Evolutionary conservation across 139 green algal species (phyloP).

Genomic region (Auxenochlorella protothecoides): DNA sequence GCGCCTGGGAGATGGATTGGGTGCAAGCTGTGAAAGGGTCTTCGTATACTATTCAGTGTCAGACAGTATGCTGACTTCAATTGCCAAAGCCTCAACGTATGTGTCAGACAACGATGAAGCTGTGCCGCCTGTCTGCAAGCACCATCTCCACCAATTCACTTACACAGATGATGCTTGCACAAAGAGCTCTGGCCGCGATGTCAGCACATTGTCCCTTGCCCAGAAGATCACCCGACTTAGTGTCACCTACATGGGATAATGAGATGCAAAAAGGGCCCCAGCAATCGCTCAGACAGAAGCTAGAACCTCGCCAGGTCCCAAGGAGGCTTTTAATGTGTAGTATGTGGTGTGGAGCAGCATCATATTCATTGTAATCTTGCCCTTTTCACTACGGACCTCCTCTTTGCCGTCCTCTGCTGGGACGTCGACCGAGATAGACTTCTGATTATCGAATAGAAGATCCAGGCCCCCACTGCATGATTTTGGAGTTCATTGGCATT

Average conservation of each 20-base stretch:
- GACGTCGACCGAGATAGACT: background rate
- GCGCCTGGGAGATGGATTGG: slow-evolving; percentile 32
- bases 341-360: no score
- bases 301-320: no score
- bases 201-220: slow-evolving; percentile 59
- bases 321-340: no score
- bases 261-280: no score
- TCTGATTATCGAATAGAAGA: background rate
- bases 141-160: slow-evolving; percentile 5
- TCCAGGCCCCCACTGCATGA: background rate
- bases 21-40: background rate
- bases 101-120: no score
- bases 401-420: background rate
- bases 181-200: slow-evolving; percentile 77
- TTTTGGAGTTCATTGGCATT: background rate
- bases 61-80: no score
- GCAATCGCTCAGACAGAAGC: no score
- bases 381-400: no score
- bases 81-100: no score
- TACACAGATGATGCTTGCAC: slow-evolving; percentile 74
- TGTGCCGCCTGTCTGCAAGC: no score
- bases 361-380: no score
- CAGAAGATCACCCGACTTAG: slow-evolving; percentile 52
- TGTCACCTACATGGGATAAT: slow-evolving; percentile 29
- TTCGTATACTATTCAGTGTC: no score